phyloP scores from a whole-genome alignment of 2,329 filamentous ascomycete species.

The Penicillium concentricum region DNA sequence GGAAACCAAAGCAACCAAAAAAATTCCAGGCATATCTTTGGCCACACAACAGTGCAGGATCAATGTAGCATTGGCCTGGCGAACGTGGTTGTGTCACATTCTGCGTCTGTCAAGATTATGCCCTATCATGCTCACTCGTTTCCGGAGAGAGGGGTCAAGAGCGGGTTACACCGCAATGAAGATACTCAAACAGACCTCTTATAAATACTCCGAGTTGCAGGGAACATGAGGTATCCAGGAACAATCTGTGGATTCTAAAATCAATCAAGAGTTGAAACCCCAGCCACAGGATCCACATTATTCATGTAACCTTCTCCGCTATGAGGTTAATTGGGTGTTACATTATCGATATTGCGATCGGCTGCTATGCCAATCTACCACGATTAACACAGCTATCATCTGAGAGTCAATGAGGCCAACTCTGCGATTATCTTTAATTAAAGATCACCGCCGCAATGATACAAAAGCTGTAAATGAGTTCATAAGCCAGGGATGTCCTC shows the following conservation, averaged over 20 bases:
- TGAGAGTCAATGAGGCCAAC: neutral
- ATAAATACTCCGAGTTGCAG: neutral
- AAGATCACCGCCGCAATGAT: neutral
- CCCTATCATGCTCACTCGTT: neutral
- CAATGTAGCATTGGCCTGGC: neutral
- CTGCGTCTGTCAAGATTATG: neutral
- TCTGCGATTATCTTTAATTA: neutral
- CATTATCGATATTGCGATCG: neutral
- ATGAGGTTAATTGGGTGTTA: neutral
- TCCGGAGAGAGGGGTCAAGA: neutral
- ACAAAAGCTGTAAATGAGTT: too few species aligned
- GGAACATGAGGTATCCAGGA: neutral
- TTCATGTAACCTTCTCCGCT: neutral
- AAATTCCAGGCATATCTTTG: neutral
- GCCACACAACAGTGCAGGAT: neutral
- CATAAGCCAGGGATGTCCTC: too few species aligned
- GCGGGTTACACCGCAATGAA: neutral
- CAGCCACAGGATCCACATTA: neutral
- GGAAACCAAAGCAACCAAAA: neutral
- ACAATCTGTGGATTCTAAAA: neutral
- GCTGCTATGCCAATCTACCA: neutral
- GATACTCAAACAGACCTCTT: neutral
- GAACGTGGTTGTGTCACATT: neutral
- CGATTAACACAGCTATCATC: neutral
- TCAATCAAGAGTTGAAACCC: neutral